Conservation (phyloP, 805 yeast genomes). For the Wickerhamomyces tratensis region DNA sequence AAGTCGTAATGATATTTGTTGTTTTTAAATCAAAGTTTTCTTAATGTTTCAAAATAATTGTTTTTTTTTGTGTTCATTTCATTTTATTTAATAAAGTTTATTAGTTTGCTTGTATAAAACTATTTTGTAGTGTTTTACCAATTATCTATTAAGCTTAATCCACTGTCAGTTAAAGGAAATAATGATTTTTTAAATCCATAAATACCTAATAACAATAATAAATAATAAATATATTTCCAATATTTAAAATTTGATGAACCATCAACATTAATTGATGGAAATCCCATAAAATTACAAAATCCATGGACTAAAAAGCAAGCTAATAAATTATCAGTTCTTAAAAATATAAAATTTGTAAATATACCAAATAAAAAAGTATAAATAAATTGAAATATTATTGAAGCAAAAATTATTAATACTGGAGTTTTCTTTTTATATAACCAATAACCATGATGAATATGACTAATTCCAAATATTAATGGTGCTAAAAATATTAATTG, state of each 20-base stretch:
- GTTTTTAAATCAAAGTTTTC: too few relatives aligned
- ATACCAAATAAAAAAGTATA: constrained; percentile 71
- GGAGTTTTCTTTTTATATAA: constrained; percentile 22
- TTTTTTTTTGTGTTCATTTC: too few relatives aligned
- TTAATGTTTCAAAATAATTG: too few relatives aligned
- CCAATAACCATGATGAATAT: constrained; percentile 63
- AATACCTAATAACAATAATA: constrained; percentile 33
- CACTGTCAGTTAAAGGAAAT: constrained; percentile 17
- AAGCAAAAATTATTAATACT: constrained; percentile 22
- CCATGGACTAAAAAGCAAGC: constrained; percentile 48
- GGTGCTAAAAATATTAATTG: constrained; percentile 39
- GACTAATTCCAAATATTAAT: constrained; percentile 66
- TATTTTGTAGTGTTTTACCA: background rate
- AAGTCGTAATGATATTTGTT: constrained; percentile 20
- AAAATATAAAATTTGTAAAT: constrained; percentile 45
- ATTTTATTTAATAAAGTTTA: too few relatives aligned
- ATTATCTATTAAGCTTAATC: constrained; percentile 8
- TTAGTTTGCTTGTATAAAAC: too few relatives aligned
- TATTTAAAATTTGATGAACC: constrained; percentile 6
- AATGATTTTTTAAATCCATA: constrained; percentile 25
- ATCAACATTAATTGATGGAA: constrained; percentile 34
- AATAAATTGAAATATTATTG: constrained; percentile 39
- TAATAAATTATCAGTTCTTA: constrained; percentile 47
- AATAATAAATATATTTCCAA: constrained; percentile 27
- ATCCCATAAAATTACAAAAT: constrained; percentile 62